These are phyloP conservation scores for Mollisiaceae sp. DNA, from an alignment of 2,329 filamentous ascomycete genomes.

Conservation along the genomic window DNA sequence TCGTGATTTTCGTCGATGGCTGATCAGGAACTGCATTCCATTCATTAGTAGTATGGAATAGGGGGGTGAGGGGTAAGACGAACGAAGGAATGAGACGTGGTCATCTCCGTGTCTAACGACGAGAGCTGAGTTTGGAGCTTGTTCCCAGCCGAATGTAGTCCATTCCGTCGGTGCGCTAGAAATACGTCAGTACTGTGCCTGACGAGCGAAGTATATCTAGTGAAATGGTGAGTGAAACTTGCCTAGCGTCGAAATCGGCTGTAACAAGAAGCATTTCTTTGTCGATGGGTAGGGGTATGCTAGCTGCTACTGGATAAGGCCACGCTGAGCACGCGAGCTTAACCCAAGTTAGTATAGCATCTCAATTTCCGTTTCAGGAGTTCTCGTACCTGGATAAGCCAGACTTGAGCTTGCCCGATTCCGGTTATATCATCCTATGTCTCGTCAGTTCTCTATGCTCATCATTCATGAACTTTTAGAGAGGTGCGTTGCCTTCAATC, in stretches of 20 bases:
- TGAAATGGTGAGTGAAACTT: too few species aligned
- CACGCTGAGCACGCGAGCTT: conserved; percentile 18
- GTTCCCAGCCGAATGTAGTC: conserved; percentile 15
- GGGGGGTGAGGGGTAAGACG: not conserved
- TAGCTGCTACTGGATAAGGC: conserved; percentile 14
- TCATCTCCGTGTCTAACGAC: conserved; percentile 28
- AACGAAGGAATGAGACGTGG: conserved; percentile 20
- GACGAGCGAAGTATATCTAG: too few species aligned
- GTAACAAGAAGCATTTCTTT: conserved; percentile 17
- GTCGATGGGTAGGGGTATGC: not conserved
- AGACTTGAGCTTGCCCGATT: conserved; percentile 5
- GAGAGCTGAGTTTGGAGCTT: conserved; percentile 19
- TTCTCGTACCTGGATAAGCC: not conserved
- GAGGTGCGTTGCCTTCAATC: conserved; percentile 12
- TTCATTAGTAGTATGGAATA: not conserved
- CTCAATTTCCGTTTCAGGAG: not conserved
- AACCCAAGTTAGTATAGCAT: not conserved
- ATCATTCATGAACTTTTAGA: not conserved
- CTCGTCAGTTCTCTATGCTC: not conserved
- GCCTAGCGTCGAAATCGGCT: conserved; percentile 16
- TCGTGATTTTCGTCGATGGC: conserved; percentile 20
- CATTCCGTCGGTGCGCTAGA: conserved; percentile 18
- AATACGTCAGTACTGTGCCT: not conserved
- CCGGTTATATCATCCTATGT: not conserved
- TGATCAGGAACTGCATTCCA: conserved; percentile 14